These are phyloP conservation scores for Juncus inflexus DNA, from an alignment of 176 grass and related monocot species.

Conservation along the genomic window DNA sequence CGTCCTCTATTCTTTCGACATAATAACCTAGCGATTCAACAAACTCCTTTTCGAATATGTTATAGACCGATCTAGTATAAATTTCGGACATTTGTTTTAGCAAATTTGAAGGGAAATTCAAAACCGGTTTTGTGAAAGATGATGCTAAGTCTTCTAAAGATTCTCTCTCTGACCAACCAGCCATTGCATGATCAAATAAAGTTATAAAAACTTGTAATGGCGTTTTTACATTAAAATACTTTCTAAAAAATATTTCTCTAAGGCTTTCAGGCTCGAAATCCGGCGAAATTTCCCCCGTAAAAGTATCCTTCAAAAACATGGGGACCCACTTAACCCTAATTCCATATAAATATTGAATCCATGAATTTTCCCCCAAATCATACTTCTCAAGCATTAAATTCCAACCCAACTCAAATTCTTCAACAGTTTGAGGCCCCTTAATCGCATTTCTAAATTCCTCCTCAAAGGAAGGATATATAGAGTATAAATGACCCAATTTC, in stretches of 20 bases:
- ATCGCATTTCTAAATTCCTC: conserved; percentile 39
- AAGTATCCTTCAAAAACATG: conserved; percentile 48
- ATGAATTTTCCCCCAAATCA: conserved; percentile 40
- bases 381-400: conserved; percentile 47
- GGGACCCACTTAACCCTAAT: conserved; percentile 50
- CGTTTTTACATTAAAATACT: conserved; percentile 47
- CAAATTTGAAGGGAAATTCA: conserved; percentile 53
- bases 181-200: conserved; percentile 62
- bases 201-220: conserved; percentile 49
- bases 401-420: conserved; percentile 55
- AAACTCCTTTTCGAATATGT: conserved; percentile 60
- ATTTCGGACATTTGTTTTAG: conserved; percentile 42
- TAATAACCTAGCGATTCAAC: conserved; percentile 48
- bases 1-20: conserved; percentile 42
- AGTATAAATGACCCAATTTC: conserved; percentile 40
- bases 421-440: conserved; percentile 34
- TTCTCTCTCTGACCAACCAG: conserved; percentile 54
- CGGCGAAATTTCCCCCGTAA: conserved; percentile 45
- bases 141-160: conserved; percentile 60
- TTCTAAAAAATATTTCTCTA: conserved; percentile 40
- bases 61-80: conserved; percentile 44
- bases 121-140: conserved; percentile 51
- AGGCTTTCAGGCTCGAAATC: conserved; percentile 44
- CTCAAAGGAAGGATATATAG: conserved; percentile 34
- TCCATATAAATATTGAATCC: conserved; percentile 51